Evolutionary conservation across 192 early-diverging fungal genomes (phyloP).

Genomic region (Spinellus fusiger): DNA sequence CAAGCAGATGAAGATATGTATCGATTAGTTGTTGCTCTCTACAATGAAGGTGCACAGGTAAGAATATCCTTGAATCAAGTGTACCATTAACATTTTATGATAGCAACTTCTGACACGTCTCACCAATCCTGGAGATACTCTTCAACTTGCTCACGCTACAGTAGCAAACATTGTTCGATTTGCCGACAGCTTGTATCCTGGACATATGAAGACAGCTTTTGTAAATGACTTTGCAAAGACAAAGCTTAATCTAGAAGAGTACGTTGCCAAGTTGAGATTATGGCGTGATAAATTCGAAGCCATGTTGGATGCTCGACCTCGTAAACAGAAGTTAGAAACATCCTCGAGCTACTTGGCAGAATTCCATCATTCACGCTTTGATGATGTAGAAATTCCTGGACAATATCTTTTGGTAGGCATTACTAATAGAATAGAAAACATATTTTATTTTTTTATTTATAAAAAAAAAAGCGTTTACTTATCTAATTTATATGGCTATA

Average conservation of each 20-base stretch:
- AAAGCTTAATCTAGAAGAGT: constrained; percentile 78
- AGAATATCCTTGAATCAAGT: not conserved
- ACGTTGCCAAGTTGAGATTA: constrained; percentile 79
- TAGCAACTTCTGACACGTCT: constrained; percentile 65
- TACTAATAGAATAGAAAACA: not conserved
- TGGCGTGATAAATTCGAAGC: constrained; percentile 95
- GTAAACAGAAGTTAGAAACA: constrained; percentile 76
- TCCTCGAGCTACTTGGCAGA: constrained; percentile 92
- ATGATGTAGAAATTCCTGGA: constrained; percentile 98
- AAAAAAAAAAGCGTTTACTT: not conserved
- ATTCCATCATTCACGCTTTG: constrained; percentile 98
- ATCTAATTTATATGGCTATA: not conserved
- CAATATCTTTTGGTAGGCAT: constrained; percentile 70
- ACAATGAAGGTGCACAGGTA: constrained; percentile 88
- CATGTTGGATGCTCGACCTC: constrained; percentile 77
- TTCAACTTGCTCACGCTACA: constrained; percentile 58
- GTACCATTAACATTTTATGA: not conserved
- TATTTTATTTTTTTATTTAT: not conserved
- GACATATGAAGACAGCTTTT: constrained; percentile 75
- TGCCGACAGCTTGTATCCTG: constrained; percentile 79
- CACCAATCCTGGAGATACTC: constrained; percentile 54
- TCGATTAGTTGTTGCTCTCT: constrained; percentile 83
- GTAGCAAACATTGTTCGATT: constrained; percentile 81
- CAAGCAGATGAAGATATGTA: constrained; percentile 97
- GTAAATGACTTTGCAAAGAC: constrained; percentile 88